Evolutionary conservation across 257 asterid species (phyloP).

Genomic region (Oldenlandia corymbosa): DNA sequence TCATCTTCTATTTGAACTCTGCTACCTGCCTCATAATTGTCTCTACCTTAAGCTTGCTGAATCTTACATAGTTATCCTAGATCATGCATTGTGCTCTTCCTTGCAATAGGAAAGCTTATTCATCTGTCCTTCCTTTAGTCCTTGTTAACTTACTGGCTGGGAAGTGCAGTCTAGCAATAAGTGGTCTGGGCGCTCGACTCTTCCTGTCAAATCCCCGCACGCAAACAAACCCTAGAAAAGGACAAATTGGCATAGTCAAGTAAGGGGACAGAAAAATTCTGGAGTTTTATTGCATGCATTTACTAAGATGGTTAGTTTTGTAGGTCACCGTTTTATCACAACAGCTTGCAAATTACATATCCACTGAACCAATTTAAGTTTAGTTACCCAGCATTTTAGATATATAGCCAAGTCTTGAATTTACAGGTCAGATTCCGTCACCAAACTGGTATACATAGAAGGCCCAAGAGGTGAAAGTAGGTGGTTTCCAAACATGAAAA

Average conservation of each 20-base stretch:
- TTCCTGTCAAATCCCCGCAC: constrained; percentile 86
- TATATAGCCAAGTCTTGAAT: constrained; percentile 1
- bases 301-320: not conserved
- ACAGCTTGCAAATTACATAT: not conserved
- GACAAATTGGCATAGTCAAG: constrained; percentile 7
- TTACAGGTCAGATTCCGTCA: not conserved
- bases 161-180: constrained; percentile 79
- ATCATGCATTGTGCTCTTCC: not conserved
- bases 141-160: constrained; percentile 72
- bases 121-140: constrained; percentile 48
- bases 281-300: too few relatives aligned
- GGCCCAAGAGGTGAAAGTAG: not conserved
- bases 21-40: constrained; percentile 2
- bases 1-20: constrained; percentile 7
- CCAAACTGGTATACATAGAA: too few relatives aligned
- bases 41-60: constrained; percentile 6
- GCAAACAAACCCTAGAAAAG: constrained; percentile 78
- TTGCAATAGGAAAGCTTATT: constrained; percentile 2
- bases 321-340: not conserved
- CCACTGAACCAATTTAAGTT: not conserved
- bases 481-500: not conserved
- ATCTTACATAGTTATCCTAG: not conserved
- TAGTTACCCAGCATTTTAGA: not conserved
- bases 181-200: constrained; percentile 86
- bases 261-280: too few relatives aligned